These are phyloP conservation scores for Vigna reflexopilosa DNA, from an alignment of 306 rosid genomes.

Conservation along the genomic window DNA sequence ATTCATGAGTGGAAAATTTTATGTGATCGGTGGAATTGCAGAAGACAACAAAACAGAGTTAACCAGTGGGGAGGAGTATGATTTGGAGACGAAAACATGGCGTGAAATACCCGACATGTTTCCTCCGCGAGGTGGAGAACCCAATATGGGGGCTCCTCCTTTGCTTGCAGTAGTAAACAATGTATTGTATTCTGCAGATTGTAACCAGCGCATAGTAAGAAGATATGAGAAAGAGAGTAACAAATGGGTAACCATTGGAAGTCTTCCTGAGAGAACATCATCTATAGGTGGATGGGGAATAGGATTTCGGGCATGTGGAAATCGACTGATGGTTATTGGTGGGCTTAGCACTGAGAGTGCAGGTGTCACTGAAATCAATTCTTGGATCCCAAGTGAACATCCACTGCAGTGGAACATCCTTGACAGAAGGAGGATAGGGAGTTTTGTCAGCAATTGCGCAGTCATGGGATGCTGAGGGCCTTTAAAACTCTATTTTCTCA, in stretches of 20 bases:
- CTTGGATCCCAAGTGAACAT: constrained; percentile 64
- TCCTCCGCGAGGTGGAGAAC: constrained; percentile 51
- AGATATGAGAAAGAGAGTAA: constrained; percentile 57
- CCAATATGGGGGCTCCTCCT: constrained; percentile 75
- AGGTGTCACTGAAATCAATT: constrained; percentile 56
- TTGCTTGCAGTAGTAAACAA: constrained; percentile 83
- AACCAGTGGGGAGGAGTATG: constrained; percentile 73
- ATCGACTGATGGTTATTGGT: constrained; percentile 64
- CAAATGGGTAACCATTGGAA: constrained; percentile 61
- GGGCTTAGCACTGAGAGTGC: constrained; percentile 48
- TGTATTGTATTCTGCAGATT: constrained; percentile 73
- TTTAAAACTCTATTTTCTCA: constrained; percentile 47
- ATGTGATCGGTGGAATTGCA: constrained; percentile 75
- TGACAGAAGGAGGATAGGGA: constrained; percentile 49
- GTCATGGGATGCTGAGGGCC: constrained; percentile 82
- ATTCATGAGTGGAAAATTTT: constrained; percentile 72
- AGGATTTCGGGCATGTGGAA: constrained; percentile 79
- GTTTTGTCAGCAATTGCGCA: constrained; percentile 76
- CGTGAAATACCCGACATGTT: constrained; percentile 71
- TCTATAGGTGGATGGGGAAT: constrained; percentile 78
- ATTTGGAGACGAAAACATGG: constrained; percentile 64
- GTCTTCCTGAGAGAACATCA: constrained; percentile 58
- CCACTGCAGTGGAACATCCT: constrained; percentile 65
- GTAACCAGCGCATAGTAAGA: constrained; percentile 52
- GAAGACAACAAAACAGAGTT: constrained; percentile 41